These are phyloP conservation scores for Ampelocalamus luodianensis DNA, from an alignment of 176 grass and related monocot species.

Conservation along the genomic window DNA sequence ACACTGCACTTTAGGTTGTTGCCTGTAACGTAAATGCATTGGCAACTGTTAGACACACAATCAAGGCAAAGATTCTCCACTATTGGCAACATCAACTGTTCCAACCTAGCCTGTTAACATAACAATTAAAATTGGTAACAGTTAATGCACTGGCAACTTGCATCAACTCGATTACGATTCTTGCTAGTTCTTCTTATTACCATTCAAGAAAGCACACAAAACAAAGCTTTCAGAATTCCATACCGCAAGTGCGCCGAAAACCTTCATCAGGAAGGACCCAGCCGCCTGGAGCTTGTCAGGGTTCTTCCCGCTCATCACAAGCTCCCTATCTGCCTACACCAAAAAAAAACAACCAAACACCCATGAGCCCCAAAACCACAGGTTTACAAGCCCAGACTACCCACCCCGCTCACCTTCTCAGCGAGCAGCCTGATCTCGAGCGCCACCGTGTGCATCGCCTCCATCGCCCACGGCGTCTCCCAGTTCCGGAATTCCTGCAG, in stretches of 20 bases:
- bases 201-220: not conserved
- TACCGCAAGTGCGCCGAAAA: slow-evolving; percentile 84
- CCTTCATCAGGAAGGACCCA: slow-evolving; percentile 92
- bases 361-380: slow-evolving; percentile 32
- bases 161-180: not conserved
- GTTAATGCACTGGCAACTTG: not conserved
- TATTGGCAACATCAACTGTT: not conserved
- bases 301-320: slow-evolving; percentile 73
- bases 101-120: not conserved
- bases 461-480: slow-evolving; percentile 93
- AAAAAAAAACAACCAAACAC: slow-evolving; percentile 27
- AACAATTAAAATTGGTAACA: not conserved
- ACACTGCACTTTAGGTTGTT: not conserved
- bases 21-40: not conserved
- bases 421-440: slow-evolving; percentile 93
- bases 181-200: not conserved
- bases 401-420: slow-evolving; percentile 66
- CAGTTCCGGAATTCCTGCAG: slow-evolving; percentile 97
- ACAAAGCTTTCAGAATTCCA: slow-evolving; percentile 34
- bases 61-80: slow-evolving; percentile 5
- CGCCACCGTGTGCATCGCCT: slow-evolving; percentile 73
- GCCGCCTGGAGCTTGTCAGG: slow-evolving; percentile 85
- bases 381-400: slow-evolving; percentile 13
- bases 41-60: slow-evolving; percentile 1
- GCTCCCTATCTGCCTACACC: slow-evolving; percentile 85